Base-by-base conservation (phyloP, 1,284 basidiomycete genomes). In the Rugosomyces carneus region DNA sequence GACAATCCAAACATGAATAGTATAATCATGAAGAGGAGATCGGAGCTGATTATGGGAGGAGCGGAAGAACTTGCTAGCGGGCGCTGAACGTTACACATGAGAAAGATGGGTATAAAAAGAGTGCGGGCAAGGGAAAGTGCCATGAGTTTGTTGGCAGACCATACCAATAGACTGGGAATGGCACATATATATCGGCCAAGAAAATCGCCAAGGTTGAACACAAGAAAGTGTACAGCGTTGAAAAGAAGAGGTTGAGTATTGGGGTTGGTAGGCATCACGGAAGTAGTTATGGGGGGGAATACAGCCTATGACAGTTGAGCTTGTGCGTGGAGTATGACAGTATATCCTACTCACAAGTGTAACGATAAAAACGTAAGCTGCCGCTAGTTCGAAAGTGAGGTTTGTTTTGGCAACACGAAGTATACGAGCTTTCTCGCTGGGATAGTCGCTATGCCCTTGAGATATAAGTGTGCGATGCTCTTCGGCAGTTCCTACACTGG, bases 211-310 rank as follows among this genome's bases (percentile, higher is more conserved):
- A 78, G 52, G 65, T 81, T 81, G 65, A 81, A 88, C n/a, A 81
- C 66, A 26, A 89, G 68, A 65, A 88, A 89, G 56, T 88, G 84
- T 31, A 82, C 53, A 1, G 81, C 75, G 48, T 70, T 81, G 69
- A 90, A 88, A 16, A 89, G 63, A 15, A 87, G 67, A 0, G 80
- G 79, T 54, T 80, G 79, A 9, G 70, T 74, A 34, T 55, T 53
- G 13, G 78, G 73, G 50, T 80, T 80, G 2, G 78, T 79, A 0
- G 91, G 77, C 27, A 65, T 62, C 41, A 94, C 78, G 0, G 84
- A 84, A 3, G 82, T 78, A 2, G 92, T 93, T 47, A 93, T 84
- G 0, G 90, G 78, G 2, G 92, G 92, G 65, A 82, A 93, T 35
- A 93, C 81, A 24, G 89, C 76, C 91, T 93, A 50, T 2, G 20